These are phyloP conservation scores for Dactylellina haptotyla DNA, from an alignment of 2,329 filamentous ascomycete species.

Conservation along the genomic window DNA sequence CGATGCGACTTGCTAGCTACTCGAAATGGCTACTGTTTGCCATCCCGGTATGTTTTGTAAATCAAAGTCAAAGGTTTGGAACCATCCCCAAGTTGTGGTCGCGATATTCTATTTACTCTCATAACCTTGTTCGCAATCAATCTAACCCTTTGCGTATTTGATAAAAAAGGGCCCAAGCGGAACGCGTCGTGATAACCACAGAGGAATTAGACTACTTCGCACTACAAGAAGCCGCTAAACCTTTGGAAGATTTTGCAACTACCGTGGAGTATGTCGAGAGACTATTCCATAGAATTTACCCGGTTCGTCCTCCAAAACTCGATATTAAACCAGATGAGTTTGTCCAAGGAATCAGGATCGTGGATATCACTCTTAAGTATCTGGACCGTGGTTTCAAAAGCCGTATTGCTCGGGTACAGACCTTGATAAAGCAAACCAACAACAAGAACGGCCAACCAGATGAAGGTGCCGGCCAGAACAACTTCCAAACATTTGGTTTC, in stretches of 20 bases:
- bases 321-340: neutral
- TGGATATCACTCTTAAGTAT: conserved; percentile 21
- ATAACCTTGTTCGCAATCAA: neutral
- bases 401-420: neutral
- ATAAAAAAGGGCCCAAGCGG: neutral
- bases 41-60: no score
- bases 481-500: conserved; percentile 16
- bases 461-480: neutral
- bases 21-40: neutral
- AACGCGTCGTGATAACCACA: neutral
- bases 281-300: conserved; percentile 15
- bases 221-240: neutral
- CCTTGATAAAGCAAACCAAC: neutral
- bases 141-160: neutral
- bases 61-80: no score
- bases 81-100: neutral
- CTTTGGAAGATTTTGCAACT: conserved; percentile 7
- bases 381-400: conserved; percentile 14
- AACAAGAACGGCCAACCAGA: neutral
- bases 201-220: conserved; percentile 26
- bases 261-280: conserved; percentile 15
- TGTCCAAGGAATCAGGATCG: conserved; percentile 2
- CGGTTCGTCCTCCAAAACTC: neutral
- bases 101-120: no score
- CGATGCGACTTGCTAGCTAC: neutral